phyloP scores from a whole-genome alignment of 2,329 filamentous ascomycete genomes.

The Fusarium miscanthi region DNA sequence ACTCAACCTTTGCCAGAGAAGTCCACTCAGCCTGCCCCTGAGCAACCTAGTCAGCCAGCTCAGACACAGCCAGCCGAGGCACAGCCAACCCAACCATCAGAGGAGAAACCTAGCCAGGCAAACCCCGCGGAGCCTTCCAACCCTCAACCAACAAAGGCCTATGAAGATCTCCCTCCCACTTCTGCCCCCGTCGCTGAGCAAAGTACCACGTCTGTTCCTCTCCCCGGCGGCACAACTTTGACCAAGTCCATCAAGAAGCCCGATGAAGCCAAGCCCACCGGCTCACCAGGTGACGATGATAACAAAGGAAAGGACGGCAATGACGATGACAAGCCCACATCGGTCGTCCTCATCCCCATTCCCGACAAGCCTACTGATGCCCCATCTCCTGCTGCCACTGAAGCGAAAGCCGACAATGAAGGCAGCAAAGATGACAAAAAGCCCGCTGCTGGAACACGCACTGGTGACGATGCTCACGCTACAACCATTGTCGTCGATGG shows the following conservation, averaged over 20 bases:
- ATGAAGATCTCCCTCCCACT: constrained; percentile 17
- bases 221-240: constrained; percentile 36
- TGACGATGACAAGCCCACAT: constrained; percentile 30
- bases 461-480: constrained; percentile 26
- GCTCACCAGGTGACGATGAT: constrained; percentile 7
- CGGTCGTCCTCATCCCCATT: constrained; percentile 46
- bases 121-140: constrained; percentile 7
- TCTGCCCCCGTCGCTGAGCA: constrained; percentile 16
- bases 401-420: constrained; percentile 16
- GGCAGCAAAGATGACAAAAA: constrained; percentile 15
- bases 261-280: constrained; percentile 23
- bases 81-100: background rate
- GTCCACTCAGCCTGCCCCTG: constrained; percentile 9
- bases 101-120: constrained; percentile 23
- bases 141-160: constrained; percentile 27
- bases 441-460: constrained; percentile 14
- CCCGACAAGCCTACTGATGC: constrained; percentile 32
- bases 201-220: constrained; percentile 19
- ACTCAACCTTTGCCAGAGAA: background rate
- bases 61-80: background rate
- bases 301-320: constrained; percentile 1
- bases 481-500: constrained; percentile 47
- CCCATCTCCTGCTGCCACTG: constrained; percentile 26
- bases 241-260: constrained; percentile 46
- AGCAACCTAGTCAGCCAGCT: constrained; percentile 15